Percentiles rank a stretch among this genome's conserved stretches.
These are phyloP conservation scores for Cylindrotheca closterium DNA, from an alignment of 108 stramenopile genomes.

Conservation along the genomic window DNA sequence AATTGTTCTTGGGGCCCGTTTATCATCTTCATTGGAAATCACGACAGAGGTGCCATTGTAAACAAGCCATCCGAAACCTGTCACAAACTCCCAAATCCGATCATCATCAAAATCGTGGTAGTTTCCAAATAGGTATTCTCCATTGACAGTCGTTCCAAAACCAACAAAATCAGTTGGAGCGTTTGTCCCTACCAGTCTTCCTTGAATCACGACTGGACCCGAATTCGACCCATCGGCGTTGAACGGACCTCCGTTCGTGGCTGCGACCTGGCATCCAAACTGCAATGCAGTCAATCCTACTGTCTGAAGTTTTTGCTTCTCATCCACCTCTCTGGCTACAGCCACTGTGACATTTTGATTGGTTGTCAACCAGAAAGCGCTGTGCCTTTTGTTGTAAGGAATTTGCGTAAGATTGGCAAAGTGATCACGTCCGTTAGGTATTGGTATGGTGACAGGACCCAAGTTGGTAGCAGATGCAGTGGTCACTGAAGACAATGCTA, in stretches of 20 bases:
- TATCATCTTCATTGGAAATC: not conserved
- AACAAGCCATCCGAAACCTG: conserved; percentile 49
- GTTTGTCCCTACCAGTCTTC: conserved; percentile 13
- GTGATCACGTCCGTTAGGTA: not conserved
- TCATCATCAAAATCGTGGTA: conserved; percentile 9
- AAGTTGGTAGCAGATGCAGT: too few species aligned
- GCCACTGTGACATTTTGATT: not conserved
- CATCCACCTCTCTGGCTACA: not conserved
- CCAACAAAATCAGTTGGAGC: conserved; percentile 8
- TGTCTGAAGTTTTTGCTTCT: not conserved
- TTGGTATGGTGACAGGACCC: not conserved
- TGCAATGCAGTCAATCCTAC: not conserved
- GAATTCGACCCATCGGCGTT: conserved; percentile 25
- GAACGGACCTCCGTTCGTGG: conserved; percentile 46
- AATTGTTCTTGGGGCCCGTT: conserved; percentile 43
- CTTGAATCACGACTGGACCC: conserved; percentile 19
- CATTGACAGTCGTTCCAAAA: conserved; percentile 12
- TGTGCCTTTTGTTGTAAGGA: not conserved
- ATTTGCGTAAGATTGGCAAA: not conserved
- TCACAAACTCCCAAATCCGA: conserved; percentile 32
- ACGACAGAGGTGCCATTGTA: conserved; percentile 24
- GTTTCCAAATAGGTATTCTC: conserved; percentile 15
- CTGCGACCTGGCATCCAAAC: conserved; percentile 25
- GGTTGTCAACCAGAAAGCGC: not conserved
- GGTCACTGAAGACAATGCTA: too few species aligned